Evolutionary conservation across 257 asterid genomes (phyloP), one percentile per base, ranked within the genome.

Genomic region (Solanum arcanum): DNA sequence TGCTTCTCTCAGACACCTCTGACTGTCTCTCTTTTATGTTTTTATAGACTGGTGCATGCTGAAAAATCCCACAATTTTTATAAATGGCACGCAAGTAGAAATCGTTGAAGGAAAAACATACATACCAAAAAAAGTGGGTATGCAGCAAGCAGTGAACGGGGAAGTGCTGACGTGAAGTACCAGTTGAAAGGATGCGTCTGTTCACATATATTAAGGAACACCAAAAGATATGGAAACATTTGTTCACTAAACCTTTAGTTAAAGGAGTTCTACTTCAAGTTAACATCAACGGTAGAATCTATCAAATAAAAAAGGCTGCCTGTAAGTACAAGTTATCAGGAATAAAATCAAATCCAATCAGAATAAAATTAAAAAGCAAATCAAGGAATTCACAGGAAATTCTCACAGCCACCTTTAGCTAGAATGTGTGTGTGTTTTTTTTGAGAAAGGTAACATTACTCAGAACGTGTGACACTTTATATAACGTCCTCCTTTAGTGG

Each of bases 81-180:
- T 46, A 80, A 49, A 49, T 81, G 69, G 69, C 85, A 29, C 1
- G 85, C 69, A 49, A 47, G 69, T 56, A 47, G 69, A 81, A 81
- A 81, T 18, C 15, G 3, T 81, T 47, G 18, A 16, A 81, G 68
- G 75, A 86, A 59, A 64, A 72, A 39, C 73, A 62, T 20, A 91
- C 97, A 94, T 92, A 97, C 99, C 97, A 94, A 78, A 90, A 94
- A 95, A 84, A 97, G 96, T 2, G 98, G 99, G 93, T 94, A 97
- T 69, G 98, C 95, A 86, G 92, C 94, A 90, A 97, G 92, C 91
- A 97, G 91, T 8, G 99, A 93, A 86, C 99, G 98, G 37, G 99
- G 99, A 75, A 97, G 98, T 70, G 99, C 99, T 83, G 99, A 97
- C 77, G 98, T 94, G 93, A 96, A 97, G 90, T 97, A 97, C 99